Evolutionary conservation across 78 protist genomes (phyloP).

Genomic region (Dictyostelium capitatum): DNA sequence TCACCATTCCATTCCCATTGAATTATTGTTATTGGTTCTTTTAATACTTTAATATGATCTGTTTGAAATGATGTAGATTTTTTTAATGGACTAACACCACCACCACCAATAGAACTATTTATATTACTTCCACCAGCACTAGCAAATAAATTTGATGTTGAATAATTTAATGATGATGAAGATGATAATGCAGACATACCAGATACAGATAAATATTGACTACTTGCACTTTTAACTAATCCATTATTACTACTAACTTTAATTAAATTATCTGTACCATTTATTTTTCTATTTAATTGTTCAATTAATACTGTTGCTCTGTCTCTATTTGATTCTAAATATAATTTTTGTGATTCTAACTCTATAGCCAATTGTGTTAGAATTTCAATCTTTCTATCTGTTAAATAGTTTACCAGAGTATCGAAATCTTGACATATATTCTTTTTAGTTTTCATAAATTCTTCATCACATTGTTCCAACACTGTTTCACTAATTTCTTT

Average conservation of each 20-base stretch:
- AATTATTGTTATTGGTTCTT: slow-evolving; percentile 47
- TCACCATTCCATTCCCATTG: slow-evolving; percentile 63
- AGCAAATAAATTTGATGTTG: neutral
- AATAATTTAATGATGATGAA: neutral
- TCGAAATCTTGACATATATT: slow-evolving; percentile 55
- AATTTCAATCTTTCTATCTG: slow-evolving; percentile 41
- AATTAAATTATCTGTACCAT: neutral
- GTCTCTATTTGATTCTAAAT: slow-evolving; percentile 62
- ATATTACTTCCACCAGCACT: neutral
- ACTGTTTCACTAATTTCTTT: slow-evolving; percentile 61
- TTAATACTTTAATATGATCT: slow-evolving; percentile 33
- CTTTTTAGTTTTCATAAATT: slow-evolving; percentile 42
- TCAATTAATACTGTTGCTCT: slow-evolving; percentile 19
- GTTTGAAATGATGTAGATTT: slow-evolving; percentile 15
- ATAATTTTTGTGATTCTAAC: slow-evolving; percentile 59
- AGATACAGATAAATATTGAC: neutral
- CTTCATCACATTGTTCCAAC: slow-evolving; percentile 44
- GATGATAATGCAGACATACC: neutral
- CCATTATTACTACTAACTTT: neutral
- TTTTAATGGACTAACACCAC: neutral
- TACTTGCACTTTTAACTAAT: neutral
- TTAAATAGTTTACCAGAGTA: slow-evolving; percentile 27
- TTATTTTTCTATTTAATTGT: slow-evolving; percentile 20
- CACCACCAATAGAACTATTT: neutral
- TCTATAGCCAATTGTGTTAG: slow-evolving; percentile 54